These are phyloP conservation scores for Durio zibethinus DNA, from an alignment of 345 rosid species.

Conservation along the genomic window DNA sequence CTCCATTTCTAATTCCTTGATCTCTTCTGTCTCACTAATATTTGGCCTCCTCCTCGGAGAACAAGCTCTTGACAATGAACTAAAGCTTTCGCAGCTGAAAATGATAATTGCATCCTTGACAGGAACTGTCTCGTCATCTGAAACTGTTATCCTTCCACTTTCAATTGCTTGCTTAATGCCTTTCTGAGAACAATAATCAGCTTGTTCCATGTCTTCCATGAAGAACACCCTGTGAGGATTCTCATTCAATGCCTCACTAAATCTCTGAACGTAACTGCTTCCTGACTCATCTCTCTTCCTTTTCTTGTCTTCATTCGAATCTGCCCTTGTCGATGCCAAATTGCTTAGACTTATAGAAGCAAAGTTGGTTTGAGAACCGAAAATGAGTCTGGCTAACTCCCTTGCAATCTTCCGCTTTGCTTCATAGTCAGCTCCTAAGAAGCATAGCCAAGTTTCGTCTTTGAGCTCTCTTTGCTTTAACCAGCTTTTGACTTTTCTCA, in stretches of 20 bases:
- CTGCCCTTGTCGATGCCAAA: conserved; percentile 27
- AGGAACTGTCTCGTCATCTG: conserved; percentile 43
- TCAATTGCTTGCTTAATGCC: conserved; percentile 43
- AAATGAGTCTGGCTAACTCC: conserved; percentile 54
- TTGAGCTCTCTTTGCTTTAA: conserved; percentile 27
- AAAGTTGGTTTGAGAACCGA: conserved; percentile 50
- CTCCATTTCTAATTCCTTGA: conserved; percentile 8
- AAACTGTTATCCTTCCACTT: conserved; percentile 35
- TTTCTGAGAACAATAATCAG: conserved; percentile 27
- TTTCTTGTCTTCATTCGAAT: conserved; percentile 36
- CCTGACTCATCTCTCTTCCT: conserved; percentile 44
- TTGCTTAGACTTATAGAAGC: conserved; percentile 37
- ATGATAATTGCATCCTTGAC: conserved; percentile 62
- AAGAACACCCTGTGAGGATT: conserved; percentile 65
- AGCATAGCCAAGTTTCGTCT: conserved; percentile 58
- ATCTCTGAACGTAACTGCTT: conserved; percentile 33
- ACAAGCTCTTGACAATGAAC: conserved; percentile 28
- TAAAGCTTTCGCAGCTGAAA: conserved; percentile 41
- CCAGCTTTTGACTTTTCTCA: conserved; percentile 13
- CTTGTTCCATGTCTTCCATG: conserved; percentile 51
- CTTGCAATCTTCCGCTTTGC: conserved; percentile 52
- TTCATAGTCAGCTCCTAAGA: conserved; percentile 43
- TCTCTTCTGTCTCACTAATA: conserved; percentile 18
- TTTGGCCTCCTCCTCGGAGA: conserved; percentile 29
- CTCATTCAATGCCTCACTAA: conserved; percentile 59